These are phyloP conservation scores for Trametes punicea DNA, from an alignment of 768 basidiomycete species.

Conservation along the genomic window DNA sequence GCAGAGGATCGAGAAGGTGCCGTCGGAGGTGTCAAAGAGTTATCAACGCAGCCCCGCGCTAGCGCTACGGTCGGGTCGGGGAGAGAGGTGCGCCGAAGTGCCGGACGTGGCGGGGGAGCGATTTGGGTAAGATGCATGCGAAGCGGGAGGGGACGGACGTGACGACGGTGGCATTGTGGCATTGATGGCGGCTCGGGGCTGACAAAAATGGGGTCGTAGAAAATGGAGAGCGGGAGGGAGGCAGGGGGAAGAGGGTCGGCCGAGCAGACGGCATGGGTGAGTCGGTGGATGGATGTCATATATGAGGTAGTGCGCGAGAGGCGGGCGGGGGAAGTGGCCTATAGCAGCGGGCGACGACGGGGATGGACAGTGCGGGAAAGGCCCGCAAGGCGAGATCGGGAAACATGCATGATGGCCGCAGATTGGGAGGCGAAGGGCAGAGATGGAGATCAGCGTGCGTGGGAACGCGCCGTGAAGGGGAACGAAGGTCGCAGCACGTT, in stretches of 20 bases:
- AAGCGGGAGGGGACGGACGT: neutral
- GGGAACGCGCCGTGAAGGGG: constrained; percentile 2
- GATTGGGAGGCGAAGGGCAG: neutral
- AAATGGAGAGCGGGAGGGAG: neutral
- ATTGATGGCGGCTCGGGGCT: neutral
- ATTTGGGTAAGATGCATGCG: neutral
- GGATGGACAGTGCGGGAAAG: constrained; percentile 4
- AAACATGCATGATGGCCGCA: neutral
- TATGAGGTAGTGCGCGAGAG: neutral
- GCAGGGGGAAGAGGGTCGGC: neutral
- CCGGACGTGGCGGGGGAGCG: neutral
- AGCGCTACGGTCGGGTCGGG: no score
- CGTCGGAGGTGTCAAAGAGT: neutral
- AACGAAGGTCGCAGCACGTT: neutral
- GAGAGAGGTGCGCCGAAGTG: neutral
- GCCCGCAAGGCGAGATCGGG: constrained; percentile 11
- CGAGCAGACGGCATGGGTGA: neutral
- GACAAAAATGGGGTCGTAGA: constrained; percentile 2
- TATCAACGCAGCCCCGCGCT: no score
- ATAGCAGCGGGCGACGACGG: neutral
- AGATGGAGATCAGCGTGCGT: constrained; percentile 6
- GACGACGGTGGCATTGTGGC: constrained; percentile 15
- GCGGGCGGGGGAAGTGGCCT: neutral
- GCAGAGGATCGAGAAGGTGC: neutral
- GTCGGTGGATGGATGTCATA: neutral